Conservation (phyloP, 768 basidiomycete species). For the Suillus placidus region DNA sequence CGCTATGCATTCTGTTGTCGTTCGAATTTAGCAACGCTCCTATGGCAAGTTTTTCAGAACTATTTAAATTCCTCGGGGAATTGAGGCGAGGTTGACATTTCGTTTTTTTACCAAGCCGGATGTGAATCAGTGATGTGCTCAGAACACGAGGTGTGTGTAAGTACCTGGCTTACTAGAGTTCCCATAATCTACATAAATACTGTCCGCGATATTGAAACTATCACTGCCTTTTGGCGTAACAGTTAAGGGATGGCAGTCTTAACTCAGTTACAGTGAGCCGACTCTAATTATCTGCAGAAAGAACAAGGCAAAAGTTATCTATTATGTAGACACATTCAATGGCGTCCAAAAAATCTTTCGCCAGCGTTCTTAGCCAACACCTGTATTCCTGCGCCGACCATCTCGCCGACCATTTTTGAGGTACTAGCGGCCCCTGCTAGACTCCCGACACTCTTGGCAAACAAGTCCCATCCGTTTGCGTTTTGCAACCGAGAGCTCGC, state of each 20-base stretch:
- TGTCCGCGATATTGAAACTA: no score
- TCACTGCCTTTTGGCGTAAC: no score
- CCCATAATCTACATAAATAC: no score
- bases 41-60: slow-evolving; percentile 52
- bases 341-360: background rate
- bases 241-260: no score
- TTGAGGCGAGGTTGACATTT: slow-evolving; percentile 38
- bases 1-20: no score
- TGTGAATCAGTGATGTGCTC: no score
- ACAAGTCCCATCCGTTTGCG: slow-evolving; percentile 35
- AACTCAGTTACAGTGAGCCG: no score
- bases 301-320: background rate
- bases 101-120: no score
- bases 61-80: slow-evolving; percentile 48
- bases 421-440: slow-evolving; percentile 39
- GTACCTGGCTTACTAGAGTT: no score
- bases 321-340: background rate
- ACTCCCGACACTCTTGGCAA: slow-evolving; percentile 49
- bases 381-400: slow-evolving; percentile 33
- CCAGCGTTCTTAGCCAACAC: slow-evolving; percentile 25
- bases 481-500: slow-evolving; percentile 29
- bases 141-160: no score
- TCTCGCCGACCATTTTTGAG: slow-evolving; percentile 32
- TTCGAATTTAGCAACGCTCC: slow-evolving; percentile 35
- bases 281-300: background rate